A percentile compares a stretch with the other conserved stretches of the same genome.
These are phyloP conservation scores for Aspergillus aculeatus DNA, from an alignment of 2,329 filamentous ascomycete species.

Conservation along the genomic window DNA sequence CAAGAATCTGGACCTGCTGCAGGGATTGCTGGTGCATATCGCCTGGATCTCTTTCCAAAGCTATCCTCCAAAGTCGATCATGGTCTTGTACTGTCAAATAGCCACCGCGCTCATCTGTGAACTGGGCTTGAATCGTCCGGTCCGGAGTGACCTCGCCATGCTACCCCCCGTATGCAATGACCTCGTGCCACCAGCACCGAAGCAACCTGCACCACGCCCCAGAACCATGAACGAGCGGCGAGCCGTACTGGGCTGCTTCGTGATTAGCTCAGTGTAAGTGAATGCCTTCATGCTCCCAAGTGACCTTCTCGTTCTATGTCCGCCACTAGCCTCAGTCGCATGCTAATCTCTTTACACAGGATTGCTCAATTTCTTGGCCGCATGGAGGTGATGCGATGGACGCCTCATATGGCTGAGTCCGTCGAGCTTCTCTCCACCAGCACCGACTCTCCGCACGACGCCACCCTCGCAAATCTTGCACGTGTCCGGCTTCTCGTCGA, in stretches of 20 bases:
- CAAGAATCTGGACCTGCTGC: not conserved
- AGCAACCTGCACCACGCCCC: not conserved
- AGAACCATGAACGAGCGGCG: not conserved
- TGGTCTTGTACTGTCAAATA: not conserved
- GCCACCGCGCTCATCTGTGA: not conserved
- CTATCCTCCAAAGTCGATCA: not conserved
- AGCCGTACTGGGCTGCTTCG: not conserved
- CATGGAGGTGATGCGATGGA: conserved; percentile 56
- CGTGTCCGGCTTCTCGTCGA: conserved; percentile 9
- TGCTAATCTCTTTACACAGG: not conserved
- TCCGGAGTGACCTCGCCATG: not conserved
- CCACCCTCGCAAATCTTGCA: conserved; percentile 39
- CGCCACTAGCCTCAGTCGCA: not conserved
- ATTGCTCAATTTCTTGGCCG: conserved; percentile 45
- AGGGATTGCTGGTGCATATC: not conserved
- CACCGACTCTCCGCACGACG: conserved; percentile 50
- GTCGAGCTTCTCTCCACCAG: conserved; percentile 48
- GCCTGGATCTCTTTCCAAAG: not conserved
- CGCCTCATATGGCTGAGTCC: conserved; percentile 56
- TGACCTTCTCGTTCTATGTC: too few species aligned
- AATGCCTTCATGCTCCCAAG: not conserved
- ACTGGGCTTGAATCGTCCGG: not conserved
- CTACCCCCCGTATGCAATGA: not conserved
- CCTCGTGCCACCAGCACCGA: not conserved
- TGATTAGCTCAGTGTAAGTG: not conserved